These are phyloP conservation scores for Epipyxis sp. DNA, from an alignment of 108 stramenopile genomes.

Conservation along the genomic window DNA sequence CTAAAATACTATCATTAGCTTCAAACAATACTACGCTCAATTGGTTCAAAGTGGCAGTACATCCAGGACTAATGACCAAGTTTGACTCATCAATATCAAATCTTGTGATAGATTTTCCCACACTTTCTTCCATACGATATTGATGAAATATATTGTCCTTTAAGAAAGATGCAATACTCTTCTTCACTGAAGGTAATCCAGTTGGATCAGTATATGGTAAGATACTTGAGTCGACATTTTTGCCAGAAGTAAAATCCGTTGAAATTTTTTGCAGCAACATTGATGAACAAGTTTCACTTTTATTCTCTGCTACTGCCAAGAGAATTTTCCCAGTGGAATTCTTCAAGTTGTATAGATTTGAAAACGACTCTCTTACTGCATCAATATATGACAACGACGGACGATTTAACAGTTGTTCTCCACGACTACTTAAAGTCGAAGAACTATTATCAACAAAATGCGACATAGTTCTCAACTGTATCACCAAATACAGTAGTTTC, in stretches of 20 bases:
- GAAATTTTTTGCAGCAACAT: neutral
- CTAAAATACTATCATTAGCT: conserved; percentile 74
- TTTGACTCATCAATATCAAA: neutral
- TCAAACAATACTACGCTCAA: conserved; percentile 39
- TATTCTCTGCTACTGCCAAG: neutral
- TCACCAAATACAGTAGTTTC: too few species aligned
- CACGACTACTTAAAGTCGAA: neutral
- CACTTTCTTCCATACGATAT: too few species aligned
- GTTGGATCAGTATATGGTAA: neutral
- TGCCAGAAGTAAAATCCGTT: neutral
- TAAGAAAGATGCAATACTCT: neutral
- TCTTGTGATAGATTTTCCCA: too few species aligned
- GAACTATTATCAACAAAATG: neutral
- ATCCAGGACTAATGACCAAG: neutral
- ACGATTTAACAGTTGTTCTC: neutral
- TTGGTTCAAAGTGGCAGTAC: neutral
- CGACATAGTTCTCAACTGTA: too few species aligned
- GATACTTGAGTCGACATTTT: neutral
- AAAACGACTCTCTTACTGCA: neutral
- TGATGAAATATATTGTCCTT: neutral
- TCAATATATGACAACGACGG: neutral
- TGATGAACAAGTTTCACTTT: neutral
- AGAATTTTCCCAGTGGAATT: neutral
- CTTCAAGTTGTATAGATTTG: neutral
- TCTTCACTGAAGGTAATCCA: neutral